These are phyloP conservation scores for Boletus mariae DNA, from an alignment of 1,284 basidiomycete species.

Conservation along the genomic window DNA sequence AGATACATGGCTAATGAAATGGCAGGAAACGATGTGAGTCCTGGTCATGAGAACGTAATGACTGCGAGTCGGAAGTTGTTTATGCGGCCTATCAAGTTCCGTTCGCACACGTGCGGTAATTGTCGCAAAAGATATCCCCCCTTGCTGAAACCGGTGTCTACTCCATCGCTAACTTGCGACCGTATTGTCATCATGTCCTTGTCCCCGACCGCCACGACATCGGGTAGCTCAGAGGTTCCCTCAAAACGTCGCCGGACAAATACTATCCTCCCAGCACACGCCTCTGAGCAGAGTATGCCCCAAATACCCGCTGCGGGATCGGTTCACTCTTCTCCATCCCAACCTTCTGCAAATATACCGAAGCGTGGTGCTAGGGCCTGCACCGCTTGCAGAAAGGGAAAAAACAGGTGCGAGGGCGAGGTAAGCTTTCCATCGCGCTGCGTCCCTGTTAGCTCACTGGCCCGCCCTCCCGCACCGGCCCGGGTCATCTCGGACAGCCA, in stretches of 20 bases:
- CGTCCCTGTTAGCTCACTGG: slow-evolving; percentile 42
- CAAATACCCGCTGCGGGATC: slow-evolving; percentile 24
- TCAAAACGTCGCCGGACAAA: slow-evolving; percentile 36
- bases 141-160: slow-evolving; percentile 1
- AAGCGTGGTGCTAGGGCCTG: slow-evolving; percentile 79
- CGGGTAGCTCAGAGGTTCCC: slow-evolving; percentile 32
- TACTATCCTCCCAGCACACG: slow-evolving; percentile 20
- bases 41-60: background rate
- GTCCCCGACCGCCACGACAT: slow-evolving; percentile 32
- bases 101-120: slow-evolving; percentile 19
- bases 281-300: slow-evolving; percentile 22
- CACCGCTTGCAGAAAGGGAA: slow-evolving; percentile 82
- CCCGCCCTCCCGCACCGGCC: slow-evolving; percentile 61
- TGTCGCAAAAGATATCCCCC: slow-evolving; percentile 11
- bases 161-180: slow-evolving; percentile 12
- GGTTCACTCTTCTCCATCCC: slow-evolving; percentile 15
- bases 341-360: slow-evolving; percentile 54
- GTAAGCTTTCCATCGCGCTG: slow-evolving; percentile 39
- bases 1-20: too few relatives aligned
- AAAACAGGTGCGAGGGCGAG: slow-evolving; percentile 92
- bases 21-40: too few relatives aligned
- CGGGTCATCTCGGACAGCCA: slow-evolving; percentile 57
- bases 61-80: background rate
- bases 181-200: slow-evolving; percentile 31
- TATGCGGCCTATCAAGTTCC: background rate